phyloP scores from a whole-genome alignment of 768 basidiomycete species.

The Clathrus columnatus region DNA sequence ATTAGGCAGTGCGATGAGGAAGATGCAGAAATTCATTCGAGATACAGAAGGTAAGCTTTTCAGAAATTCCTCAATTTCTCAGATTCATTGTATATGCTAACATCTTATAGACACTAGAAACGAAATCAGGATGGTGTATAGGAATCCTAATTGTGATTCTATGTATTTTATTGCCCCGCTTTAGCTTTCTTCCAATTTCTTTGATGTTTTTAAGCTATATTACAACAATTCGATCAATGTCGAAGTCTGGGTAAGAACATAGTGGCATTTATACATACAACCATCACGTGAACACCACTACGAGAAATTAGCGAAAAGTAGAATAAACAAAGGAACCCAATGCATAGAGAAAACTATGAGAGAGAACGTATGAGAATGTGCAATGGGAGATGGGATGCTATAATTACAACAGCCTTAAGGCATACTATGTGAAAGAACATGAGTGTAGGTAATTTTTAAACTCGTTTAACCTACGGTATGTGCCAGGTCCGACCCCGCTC shows the following conservation, averaged over 20 bases:
- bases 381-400: too few relatives aligned
- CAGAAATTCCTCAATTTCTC: background rate
- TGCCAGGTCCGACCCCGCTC: too few relatives aligned
- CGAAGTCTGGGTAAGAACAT: background rate
- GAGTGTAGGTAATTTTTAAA: too few relatives aligned
- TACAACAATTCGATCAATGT: background rate
- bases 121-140: conserved; percentile 86
- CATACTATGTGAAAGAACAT: too few relatives aligned
- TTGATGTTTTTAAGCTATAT: background rate
- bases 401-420: too few relatives aligned
- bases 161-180: conserved; percentile 65
- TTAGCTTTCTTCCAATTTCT: conserved; percentile 22
- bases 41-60: conserved; percentile 62
- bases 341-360: background rate
- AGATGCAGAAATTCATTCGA: conserved; percentile 71
- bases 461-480: too few relatives aligned
- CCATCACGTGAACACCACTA: too few relatives aligned
- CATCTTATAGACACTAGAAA: conserved; percentile 38
- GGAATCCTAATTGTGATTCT: conserved; percentile 76
- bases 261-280: too few relatives aligned
- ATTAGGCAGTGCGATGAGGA: conserved; percentile 53
- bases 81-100: background rate
- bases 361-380: background rate
- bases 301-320: too few relatives aligned
- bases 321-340: background rate